Percentiles rank a stretch among this genome's conserved stretches.
These are phyloP conservation scores for Coemansia sp. DNA, from an alignment of 192 early-diverging fungal genomes.

Conservation along the genomic window DNA sequence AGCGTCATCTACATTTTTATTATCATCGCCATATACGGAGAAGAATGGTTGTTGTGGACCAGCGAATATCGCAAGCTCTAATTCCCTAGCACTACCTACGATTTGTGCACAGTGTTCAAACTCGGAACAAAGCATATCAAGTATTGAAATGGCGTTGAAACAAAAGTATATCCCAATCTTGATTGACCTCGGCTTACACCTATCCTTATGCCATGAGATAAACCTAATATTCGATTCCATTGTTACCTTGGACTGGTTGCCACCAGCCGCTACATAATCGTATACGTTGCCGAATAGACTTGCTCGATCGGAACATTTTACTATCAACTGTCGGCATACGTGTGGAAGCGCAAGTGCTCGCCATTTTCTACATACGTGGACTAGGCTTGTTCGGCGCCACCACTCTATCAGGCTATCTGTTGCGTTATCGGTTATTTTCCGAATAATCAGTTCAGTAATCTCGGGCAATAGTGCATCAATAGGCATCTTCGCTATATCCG, in stretches of 20 bases:
- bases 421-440: neutral
- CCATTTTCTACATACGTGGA: neutral
- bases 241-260: neutral
- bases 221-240: conserved; percentile 3
- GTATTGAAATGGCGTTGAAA: neutral
- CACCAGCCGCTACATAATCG: neutral
- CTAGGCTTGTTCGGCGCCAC: neutral
- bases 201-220: neutral
- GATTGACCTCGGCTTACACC: neutral
- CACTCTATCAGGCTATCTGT: conserved; percentile 3
- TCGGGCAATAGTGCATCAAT: neutral
- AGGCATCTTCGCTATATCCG: neutral
- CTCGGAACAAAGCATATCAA: neutral
- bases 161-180: conserved; percentile 5
- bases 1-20: neutral
- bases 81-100: neutral
- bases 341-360: conserved; percentile 4
- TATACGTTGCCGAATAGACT: neutral
- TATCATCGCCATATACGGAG: too few relatives aligned
- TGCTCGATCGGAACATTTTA: neutral
- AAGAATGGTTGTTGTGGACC: neutral
- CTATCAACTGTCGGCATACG: neutral
- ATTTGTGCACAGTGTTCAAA: neutral
- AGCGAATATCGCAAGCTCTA: conserved; percentile 4
- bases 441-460: neutral